Evolutionary conservation across 345 rosid species (phyloP).

Genomic region (Eucalyptus sideroxylon): DNA sequence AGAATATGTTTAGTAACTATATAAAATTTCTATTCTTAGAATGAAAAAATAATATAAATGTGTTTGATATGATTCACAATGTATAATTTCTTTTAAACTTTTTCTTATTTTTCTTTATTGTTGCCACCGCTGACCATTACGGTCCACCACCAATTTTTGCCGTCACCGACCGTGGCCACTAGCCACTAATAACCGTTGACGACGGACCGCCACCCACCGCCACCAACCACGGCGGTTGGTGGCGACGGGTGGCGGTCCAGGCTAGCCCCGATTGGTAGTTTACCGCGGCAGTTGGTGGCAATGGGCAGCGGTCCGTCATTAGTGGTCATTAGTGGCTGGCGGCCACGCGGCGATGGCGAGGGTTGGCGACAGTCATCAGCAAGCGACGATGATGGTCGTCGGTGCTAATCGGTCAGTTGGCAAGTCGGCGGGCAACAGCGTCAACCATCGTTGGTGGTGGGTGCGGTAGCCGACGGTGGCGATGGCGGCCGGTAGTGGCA

Average conservation of each 20-base stretch:
- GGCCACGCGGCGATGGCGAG: rapidly evolving
- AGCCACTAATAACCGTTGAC: rapidly evolving
- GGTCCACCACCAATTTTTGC: rapidly evolving
- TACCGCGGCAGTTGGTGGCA: rapidly evolving
- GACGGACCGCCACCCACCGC: rapidly evolving
- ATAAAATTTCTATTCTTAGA: too few relatives aligned
- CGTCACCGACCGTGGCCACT: rapidly evolving
- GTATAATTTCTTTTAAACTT: too few relatives aligned
- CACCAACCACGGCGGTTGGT: too few relatives aligned
- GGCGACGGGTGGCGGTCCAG: too few relatives aligned
- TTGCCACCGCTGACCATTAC: rapidly evolving
- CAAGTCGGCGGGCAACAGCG: rapidly evolving
- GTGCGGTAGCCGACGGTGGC: rapidly evolving
- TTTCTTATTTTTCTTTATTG: too few relatives aligned
- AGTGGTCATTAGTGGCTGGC: too few relatives aligned
- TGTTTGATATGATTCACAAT: too few relatives aligned
- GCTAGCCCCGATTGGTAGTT: too few relatives aligned
- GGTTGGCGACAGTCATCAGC: rapidly evolving
- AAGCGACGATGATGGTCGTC: rapidly evolving
- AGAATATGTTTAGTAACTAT: rapidly evolving
- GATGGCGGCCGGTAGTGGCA: rapidly evolving
- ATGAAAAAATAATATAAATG: too few relatives aligned
- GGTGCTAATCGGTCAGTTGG: rapidly evolving
- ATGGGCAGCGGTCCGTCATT: rapidly evolving
- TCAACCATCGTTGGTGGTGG: too few relatives aligned